Evolutionary conservation across 495 filamentous ascomycete species (phyloP).

Genomic region (Acidiella bohemica): DNA sequence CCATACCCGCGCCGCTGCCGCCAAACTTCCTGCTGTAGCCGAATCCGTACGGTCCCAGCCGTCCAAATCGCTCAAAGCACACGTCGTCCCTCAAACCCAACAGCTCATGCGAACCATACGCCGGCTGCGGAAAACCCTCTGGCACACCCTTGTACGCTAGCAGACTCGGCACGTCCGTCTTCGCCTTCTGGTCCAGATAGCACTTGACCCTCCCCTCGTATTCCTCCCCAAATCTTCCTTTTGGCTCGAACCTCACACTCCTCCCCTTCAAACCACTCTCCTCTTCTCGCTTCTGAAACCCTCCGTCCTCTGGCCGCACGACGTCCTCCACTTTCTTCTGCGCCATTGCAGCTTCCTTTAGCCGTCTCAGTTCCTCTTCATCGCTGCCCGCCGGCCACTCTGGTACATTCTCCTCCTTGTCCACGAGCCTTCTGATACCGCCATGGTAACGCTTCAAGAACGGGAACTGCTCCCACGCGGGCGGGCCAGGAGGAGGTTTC

Average conservation of each 20-base stretch:
- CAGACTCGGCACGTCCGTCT: constrained; percentile 49
- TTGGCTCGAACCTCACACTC: constrained; percentile 15
- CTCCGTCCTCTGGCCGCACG: constrained; percentile 6
- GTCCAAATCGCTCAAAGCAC: constrained; percentile 87
- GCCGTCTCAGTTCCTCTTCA: constrained; percentile 26
- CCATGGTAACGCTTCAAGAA: constrained; percentile 78
- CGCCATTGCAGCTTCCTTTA: constrained; percentile 21
- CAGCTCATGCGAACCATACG: constrained; percentile 69
- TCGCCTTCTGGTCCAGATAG: constrained; percentile 53
- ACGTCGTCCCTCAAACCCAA: constrained; percentile 72
- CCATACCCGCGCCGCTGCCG: constrained; percentile 66
- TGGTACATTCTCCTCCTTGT: constrained; percentile 47
- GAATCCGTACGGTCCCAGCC: constrained; percentile 76
- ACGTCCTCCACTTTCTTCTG: constrained; percentile 27
- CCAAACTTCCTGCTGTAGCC: constrained; percentile 67
- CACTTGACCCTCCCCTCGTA: constrained; percentile 53
- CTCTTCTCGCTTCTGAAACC: constrained; percentile 14
- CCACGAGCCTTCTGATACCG: constrained; percentile 54
- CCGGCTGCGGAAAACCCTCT: constrained; percentile 65
- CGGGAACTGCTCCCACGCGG: constrained; percentile 65
- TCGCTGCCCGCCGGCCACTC: constrained; percentile 54
- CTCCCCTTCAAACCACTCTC: constrained; percentile 15
- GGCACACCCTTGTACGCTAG: constrained; percentile 61
- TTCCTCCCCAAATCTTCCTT: constrained; percentile 2
- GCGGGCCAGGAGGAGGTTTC: constrained; percentile 31